Evolutionary conservation across 768 basidiomycete species (phyloP).

Genomic region (Tylopilus rubrobrunneus): DNA sequence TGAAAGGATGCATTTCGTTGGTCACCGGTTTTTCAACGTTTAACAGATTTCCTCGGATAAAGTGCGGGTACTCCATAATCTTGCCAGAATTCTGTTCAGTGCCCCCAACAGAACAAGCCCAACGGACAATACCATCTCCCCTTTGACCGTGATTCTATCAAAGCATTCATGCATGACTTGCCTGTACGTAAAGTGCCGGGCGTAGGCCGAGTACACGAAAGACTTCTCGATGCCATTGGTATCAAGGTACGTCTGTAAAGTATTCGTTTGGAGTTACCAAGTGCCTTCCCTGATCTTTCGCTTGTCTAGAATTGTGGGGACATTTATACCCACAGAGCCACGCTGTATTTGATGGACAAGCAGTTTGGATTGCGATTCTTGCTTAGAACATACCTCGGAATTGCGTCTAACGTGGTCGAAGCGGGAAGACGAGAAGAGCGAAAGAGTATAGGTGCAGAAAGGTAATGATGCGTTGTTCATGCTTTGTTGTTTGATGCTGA

Average conservation of each 20-base stretch:
- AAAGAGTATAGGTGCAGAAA: constrained; percentile 91
- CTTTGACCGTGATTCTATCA: constrained; percentile 60
- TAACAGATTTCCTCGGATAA: constrained; percentile 88
- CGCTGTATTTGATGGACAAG: constrained; percentile 80
- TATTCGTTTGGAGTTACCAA: neutral
- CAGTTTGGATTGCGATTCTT: constrained; percentile 77
- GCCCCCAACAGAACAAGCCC: constrained; percentile 71
- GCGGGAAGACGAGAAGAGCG: constrained; percentile 75
- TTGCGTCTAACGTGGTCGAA: constrained; percentile 78
- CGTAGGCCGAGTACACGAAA: constrained; percentile 87
- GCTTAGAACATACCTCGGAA: constrained; percentile 78
- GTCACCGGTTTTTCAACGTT: constrained; percentile 1
- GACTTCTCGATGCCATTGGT: constrained; percentile 80
- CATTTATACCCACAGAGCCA: constrained; percentile 70
- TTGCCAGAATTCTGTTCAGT: neutral
- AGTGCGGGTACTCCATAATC: constrained; percentile 33
- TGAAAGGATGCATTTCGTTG: constrained; percentile 26
- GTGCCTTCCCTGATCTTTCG: neutral
- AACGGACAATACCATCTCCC: constrained; percentile 84
- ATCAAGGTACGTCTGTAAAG: constrained; percentile 51
- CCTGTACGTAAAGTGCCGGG: constrained; percentile 87
- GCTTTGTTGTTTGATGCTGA: neutral
- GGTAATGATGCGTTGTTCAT: constrained; percentile 37
- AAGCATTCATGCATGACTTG: constrained; percentile 73
- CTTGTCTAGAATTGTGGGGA: constrained; percentile 78